Conservation (phyloP, 495 filamentous ascomycete species). For the Penicillium herquei region DNA sequence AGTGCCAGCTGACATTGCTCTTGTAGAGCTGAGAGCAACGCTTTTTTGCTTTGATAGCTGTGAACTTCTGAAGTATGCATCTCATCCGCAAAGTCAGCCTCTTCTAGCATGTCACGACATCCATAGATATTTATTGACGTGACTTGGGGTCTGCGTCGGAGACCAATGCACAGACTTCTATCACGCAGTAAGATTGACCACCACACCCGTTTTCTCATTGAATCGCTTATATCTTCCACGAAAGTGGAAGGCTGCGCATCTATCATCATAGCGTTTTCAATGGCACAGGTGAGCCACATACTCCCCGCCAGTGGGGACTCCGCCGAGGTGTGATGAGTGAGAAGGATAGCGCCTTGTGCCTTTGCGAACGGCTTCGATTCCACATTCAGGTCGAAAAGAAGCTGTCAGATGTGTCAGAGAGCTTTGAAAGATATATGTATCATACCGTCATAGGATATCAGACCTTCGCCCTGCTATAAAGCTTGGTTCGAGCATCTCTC, state of each 20-base stretch:
- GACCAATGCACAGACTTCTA: conserved; percentile 46
- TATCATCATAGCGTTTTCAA: conserved; percentile 46
- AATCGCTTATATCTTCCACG: conserved; percentile 14
- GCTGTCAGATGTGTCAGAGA: neutral
- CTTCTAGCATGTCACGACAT: conserved; percentile 28
- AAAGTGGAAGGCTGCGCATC: conserved; percentile 29
- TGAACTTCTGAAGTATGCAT: conserved; percentile 43
- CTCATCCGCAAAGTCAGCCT: conserved; percentile 44
- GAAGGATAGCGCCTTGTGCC: conserved; percentile 44
- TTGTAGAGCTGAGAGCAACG: conserved; percentile 40
- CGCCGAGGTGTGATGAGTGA: conserved; percentile 39
- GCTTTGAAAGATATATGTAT: neutral
- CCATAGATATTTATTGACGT: conserved; percentile 37
- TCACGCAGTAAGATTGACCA: conserved; percentile 53
- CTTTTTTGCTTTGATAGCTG: conserved; percentile 37
- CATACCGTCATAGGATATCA: neutral
- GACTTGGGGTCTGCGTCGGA: conserved; percentile 47
- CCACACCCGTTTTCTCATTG: conserved; percentile 45
- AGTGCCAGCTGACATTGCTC: conserved; percentile 47
- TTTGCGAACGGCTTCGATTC: conserved; percentile 31
- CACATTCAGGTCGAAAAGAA: conserved; percentile 29
- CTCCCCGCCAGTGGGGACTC: conserved; percentile 42
- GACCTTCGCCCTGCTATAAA: conserved; percentile 46
- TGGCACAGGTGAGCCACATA: conserved; percentile 45
- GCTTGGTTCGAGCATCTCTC: conserved; percentile 37